Evolutionary conservation across 306 rosid genomes (phyloP).

Genomic region (Bauhinia variegata): DNA sequence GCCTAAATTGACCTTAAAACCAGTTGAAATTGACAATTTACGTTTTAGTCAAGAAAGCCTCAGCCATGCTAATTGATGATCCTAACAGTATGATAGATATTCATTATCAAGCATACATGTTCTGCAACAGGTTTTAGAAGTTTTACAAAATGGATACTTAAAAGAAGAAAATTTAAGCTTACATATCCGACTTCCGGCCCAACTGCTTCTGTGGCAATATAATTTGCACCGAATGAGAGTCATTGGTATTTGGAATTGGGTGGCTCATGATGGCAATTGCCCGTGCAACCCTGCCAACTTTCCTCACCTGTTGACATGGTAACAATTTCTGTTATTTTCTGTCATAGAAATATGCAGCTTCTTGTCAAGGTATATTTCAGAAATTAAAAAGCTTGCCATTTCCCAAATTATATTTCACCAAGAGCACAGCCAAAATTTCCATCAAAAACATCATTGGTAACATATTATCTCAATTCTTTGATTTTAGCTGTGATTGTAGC

Average conservation of each 20-base stretch:
- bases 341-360: conserved; percentile 22
- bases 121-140: not conserved
- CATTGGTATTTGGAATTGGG: conserved; percentile 87
- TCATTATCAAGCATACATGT: not conserved
- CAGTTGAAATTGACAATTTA: not conserved
- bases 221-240: conserved; percentile 87
- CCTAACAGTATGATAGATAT: conserved; percentile 6
- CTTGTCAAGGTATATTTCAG: conserved; percentile 19
- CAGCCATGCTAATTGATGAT: not conserved
- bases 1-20: not conserved
- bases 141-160: not conserved
- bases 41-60: conserved; percentile 2
- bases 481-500: not conserved
- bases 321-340: conserved; percentile 31
- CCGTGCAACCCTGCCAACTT: conserved; percentile 96
- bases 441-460: conserved; percentile 20
- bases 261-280: conserved; percentile 97
- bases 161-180: conserved; percentile 42
- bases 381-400: conserved; percentile 33
- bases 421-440: conserved; percentile 1
- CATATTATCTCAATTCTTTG: not conserved
- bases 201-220: conserved; percentile 96
- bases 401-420: not conserved
- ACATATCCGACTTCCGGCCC: conserved; percentile 99
- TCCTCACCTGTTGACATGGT: conserved; percentile 74